These are phyloP conservation scores for Peronospora farinosa DNA, from an alignment of 352 stramenopile species.

Conservation along the genomic window DNA sequence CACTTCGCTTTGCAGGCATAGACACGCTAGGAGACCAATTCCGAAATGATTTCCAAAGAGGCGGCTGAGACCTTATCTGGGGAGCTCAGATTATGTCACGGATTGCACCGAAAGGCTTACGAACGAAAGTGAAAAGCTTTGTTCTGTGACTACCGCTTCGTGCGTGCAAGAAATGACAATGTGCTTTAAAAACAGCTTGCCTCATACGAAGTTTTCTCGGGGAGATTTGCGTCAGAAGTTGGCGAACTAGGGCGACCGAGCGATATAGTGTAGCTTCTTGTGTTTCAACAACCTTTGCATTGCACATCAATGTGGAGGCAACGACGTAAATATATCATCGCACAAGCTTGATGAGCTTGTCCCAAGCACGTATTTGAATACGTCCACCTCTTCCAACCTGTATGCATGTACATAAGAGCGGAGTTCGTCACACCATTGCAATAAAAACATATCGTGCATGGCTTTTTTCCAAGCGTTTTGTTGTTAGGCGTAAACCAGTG, in stretches of 20 bases:
- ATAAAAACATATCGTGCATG: no score
- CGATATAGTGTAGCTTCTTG: not conserved
- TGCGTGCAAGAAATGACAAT: not conserved
- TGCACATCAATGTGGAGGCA: not conserved
- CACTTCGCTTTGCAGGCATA: not conserved
- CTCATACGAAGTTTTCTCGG: not conserved
- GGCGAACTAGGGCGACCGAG: slow-evolving; percentile 1
- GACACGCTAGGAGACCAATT: slow-evolving; percentile 11
- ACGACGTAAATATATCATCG: slow-evolving; percentile 4
- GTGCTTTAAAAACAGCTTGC: slow-evolving; percentile 20
- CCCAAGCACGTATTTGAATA: not conserved
- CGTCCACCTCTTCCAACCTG: no score
- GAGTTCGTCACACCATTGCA: no score
- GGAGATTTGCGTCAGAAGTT: slow-evolving; percentile 2
- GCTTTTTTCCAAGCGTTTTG: no score
- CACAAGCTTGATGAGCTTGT: slow-evolving; percentile 1
- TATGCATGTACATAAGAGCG: not conserved
- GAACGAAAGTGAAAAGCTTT: slow-evolving; percentile 11
- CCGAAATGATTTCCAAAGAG: slow-evolving; percentile 24
- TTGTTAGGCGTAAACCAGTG: no score
- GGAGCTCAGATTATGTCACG: slow-evolving; percentile 34
- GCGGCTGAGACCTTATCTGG: slow-evolving; percentile 18
- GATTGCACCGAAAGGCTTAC: slow-evolving; percentile 28
- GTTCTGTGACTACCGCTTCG: slow-evolving; percentile 12
- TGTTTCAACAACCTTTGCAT: slow-evolving; percentile 2